phyloP scores from a whole-genome alignment of 179 eudicot species.

The Spinacia oleracea region DNA sequence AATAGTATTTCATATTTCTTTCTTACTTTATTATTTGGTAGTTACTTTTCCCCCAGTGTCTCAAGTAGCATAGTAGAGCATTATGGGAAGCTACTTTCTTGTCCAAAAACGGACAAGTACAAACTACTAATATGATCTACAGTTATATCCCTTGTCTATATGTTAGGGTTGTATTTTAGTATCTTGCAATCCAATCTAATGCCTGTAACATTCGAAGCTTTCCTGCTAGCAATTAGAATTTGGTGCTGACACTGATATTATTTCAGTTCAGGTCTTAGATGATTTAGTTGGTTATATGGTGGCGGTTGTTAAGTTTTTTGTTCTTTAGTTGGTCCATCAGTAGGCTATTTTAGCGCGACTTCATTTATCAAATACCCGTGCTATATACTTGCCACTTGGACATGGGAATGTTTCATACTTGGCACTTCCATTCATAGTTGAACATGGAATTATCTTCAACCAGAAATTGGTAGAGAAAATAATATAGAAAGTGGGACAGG shows the following conservation, averaged over 20 bases:
- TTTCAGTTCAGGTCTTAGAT: background rate
- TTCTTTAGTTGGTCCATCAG: background rate
- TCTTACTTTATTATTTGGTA: background rate
- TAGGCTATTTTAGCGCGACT: background rate
- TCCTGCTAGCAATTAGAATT: background rate
- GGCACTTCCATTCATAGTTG: background rate
- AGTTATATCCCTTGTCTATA: background rate
- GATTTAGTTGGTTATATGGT: background rate
- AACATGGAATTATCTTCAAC: background rate
- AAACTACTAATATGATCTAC: background rate
- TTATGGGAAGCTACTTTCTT: background rate
- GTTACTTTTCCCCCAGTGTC: background rate
- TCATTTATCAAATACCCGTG: background rate
- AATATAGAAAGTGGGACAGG: background rate
- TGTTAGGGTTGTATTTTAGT: background rate
- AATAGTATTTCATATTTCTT: background rate
- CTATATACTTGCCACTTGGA: background rate
- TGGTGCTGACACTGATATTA: background rate
- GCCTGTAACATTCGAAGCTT: background rate
- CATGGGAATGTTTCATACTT: background rate
- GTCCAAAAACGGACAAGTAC: background rate
- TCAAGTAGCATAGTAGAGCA: background rate
- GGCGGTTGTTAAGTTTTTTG: background rate
- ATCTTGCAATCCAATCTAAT: conserved; percentile 1
- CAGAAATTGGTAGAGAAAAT: background rate